Evolutionary conservation across 768 basidiomycete genomes (phyloP).

Genomic region (Termitomyces sp.): DNA sequence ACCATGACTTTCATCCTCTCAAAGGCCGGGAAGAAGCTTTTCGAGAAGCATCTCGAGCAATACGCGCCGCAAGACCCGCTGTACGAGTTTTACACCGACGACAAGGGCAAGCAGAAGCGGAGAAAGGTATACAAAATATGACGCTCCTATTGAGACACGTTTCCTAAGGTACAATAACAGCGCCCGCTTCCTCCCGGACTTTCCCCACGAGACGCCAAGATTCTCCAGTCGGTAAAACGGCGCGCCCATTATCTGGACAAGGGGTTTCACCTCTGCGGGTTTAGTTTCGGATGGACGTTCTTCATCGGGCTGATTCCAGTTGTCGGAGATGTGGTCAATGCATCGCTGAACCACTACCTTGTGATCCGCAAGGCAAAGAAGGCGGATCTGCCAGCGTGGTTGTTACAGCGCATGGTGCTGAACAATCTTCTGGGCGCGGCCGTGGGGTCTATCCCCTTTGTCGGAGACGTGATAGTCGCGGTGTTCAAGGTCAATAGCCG

Average conservation of each 20-base stretch:
- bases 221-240: slow-evolving; percentile 69
- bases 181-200: slow-evolving; percentile 74
- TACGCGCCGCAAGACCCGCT: slow-evolving; percentile 73
- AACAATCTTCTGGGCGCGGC: slow-evolving; percentile 71
- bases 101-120: slow-evolving; percentile 52
- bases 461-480: slow-evolving; percentile 76
- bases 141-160: not conserved
- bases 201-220: slow-evolving; percentile 69
- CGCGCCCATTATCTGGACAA: slow-evolving; percentile 88
- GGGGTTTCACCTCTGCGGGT: slow-evolving; percentile 73
- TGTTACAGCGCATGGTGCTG: slow-evolving; percentile 67
- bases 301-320: slow-evolving; percentile 73
- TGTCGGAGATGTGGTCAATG: slow-evolving; percentile 64
- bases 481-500: slow-evolving; percentile 84
- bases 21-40: slow-evolving; percentile 59
- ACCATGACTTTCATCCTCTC: slow-evolving; percentile 28
- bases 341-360: slow-evolving; percentile 66
- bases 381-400: slow-evolving; percentile 66
- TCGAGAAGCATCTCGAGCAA: slow-evolving; percentile 58
- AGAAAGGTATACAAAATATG: slow-evolving; percentile 44
- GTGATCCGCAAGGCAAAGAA: slow-evolving; percentile 73
- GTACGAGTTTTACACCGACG: slow-evolving; percentile 62
- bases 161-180: slow-evolving; percentile 27
- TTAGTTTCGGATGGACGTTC: slow-evolving; percentile 87
- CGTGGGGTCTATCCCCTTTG: slow-evolving; percentile 63